These are phyloP conservation scores for Kappamyces sp. DNA, from an alignment of 192 early-diverging fungal genomes.

Conservation along the genomic window DNA sequence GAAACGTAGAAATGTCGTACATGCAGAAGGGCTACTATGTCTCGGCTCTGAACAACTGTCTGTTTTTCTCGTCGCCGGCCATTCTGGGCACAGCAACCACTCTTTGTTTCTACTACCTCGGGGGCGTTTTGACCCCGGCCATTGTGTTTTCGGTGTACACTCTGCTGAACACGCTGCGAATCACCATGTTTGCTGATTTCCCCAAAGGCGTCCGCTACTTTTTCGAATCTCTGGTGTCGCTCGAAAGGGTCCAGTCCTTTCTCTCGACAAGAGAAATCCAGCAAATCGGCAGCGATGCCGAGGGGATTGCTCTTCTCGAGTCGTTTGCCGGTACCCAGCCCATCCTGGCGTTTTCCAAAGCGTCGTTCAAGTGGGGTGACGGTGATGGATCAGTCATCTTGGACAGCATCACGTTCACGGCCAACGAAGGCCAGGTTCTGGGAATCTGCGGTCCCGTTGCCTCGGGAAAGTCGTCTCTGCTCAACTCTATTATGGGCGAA, in stretches of 20 bases:
- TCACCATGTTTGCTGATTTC: constrained; percentile 15
- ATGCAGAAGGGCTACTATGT: constrained; percentile 36
- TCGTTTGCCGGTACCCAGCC: neutral
- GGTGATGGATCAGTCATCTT: constrained; percentile 33
- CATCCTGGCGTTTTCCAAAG: constrained; percentile 7
- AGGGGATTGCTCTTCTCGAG: neutral
- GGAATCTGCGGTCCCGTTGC: constrained; percentile 19
- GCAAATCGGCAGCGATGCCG: neutral
- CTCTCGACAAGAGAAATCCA: constrained; percentile 26
- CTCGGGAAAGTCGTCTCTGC: constrained; percentile 21
- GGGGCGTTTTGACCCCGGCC: constrained; percentile 39
- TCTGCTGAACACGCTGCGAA: constrained; percentile 16
- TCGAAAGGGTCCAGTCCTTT: constrained; percentile 26
- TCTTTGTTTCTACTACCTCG: constrained; percentile 38
- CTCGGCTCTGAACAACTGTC: constrained; percentile 36
- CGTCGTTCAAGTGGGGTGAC: too few species aligned
- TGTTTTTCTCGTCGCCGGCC: constrained; percentile 34
- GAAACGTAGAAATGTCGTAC: constrained; percentile 30
- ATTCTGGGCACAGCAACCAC: constrained; percentile 39
- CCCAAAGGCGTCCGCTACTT: constrained; percentile 14
- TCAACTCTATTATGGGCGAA: constrained; percentile 23
- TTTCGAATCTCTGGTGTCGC: constrained; percentile 29
- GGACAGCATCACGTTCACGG: constrained; percentile 7
- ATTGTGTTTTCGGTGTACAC: constrained; percentile 30
- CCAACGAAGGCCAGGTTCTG: constrained; percentile 1